phyloP scores from a whole-genome alignment of 1,139 yeast species.

The Blastobotrys raffinosifermentans region DNA sequence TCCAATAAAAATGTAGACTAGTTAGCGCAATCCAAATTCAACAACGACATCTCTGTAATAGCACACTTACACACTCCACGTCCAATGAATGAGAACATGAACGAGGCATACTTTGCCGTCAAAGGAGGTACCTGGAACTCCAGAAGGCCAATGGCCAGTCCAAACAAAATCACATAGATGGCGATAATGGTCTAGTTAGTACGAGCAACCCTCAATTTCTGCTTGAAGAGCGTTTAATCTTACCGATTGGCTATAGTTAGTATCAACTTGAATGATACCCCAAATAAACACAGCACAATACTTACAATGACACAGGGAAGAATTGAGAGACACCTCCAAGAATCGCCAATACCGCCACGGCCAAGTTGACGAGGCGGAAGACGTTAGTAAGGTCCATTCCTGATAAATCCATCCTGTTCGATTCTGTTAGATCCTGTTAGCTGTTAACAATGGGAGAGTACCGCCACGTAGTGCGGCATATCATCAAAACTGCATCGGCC shows the following conservation, averaged over 20 bases:
- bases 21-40: constrained; percentile 11
- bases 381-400: constrained; percentile 36
- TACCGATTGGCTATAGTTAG: constrained; percentile 23
- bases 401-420: constrained; percentile 16
- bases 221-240: constrained; percentile 1
- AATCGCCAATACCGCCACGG: constrained; percentile 54
- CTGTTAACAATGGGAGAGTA: too few relatives aligned
- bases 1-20: constrained; percentile 62
- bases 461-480: too few relatives aligned
- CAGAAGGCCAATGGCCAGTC: constrained; percentile 48
- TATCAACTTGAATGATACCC: not conserved
- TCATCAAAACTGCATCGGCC: too few relatives aligned
- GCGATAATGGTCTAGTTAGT: constrained; percentile 47
- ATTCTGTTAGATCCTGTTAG: not conserved
- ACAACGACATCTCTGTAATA: too few relatives aligned
- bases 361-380: constrained; percentile 59
- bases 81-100: constrained; percentile 76
- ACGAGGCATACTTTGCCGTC: constrained; percentile 68
- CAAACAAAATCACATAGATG: constrained; percentile 49
- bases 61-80: constrained; percentile 61
- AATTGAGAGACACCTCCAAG: constrained; percentile 55
- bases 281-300: constrained; percentile 14
- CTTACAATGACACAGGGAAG: constrained; percentile 48
- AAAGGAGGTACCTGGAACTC: constrained; percentile 49
- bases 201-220: not conserved